These are phyloP conservation scores for Obelidium mucronatum DNA, from an alignment of 192 early-diverging fungal genomes.

Conservation along the genomic window DNA sequence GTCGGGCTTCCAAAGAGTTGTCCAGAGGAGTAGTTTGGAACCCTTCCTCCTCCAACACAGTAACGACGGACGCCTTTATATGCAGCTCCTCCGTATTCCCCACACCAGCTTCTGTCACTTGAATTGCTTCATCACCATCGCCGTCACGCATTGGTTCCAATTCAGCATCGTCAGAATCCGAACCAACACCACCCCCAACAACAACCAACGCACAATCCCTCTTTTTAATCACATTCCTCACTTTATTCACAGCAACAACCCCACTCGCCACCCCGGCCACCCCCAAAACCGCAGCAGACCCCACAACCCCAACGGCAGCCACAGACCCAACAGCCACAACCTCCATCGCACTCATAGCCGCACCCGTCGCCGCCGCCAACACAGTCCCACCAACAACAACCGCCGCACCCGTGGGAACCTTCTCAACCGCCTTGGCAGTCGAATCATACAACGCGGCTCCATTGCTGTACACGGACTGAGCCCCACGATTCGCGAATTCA, in stretches of 20 bases:
- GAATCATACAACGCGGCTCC: neutral
- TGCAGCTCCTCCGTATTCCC: neutral
- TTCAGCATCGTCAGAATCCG: neutral
- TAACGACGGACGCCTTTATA: neutral
- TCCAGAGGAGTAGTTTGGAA: no score
- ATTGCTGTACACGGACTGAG: neutral
- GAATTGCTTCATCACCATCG: no score
- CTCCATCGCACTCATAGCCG: neutral
- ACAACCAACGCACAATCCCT: neutral
- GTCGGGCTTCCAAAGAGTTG: neutral
- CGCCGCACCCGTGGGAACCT: neutral
- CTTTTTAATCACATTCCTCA: neutral
- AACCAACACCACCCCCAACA: neutral
- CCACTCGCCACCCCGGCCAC: neutral
- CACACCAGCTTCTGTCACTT: no score
- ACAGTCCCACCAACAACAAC: constrained; percentile 8
- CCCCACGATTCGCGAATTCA: neutral
- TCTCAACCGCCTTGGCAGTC: neutral
- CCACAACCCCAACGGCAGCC: constrained; percentile 9
- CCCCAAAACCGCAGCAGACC: neutral
- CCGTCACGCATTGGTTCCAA: no score
- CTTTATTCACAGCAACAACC: neutral
- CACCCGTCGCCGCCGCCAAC: neutral
- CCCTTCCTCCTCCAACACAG: no score
- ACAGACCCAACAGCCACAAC: constrained; percentile 17